Evolutionary conservation across 2,329 filamentous ascomycete genomes (phyloP).

Genomic region (Ophiostoma montium): DNA sequence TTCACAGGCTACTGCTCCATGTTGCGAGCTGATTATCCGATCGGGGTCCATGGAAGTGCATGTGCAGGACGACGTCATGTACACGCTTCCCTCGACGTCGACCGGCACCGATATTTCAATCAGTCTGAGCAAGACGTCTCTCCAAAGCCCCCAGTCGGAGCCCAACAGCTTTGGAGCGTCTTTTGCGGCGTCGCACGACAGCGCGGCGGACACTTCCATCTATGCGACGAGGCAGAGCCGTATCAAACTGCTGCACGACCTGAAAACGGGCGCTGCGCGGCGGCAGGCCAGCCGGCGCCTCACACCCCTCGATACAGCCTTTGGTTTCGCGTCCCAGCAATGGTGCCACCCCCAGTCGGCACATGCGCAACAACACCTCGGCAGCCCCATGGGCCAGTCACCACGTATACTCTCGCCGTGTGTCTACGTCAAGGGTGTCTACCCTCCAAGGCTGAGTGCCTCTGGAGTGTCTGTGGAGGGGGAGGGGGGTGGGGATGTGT

Average conservation of each 20-base stretch:
- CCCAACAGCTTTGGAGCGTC: not conserved
- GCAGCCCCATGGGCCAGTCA: slow-evolving; percentile 2
- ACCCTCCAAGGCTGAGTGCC: not conserved
- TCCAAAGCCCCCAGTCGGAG: slow-evolving; percentile 4
- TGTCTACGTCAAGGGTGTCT: slow-evolving; percentile 11
- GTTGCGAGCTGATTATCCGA: too few relatives aligned
- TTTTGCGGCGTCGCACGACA: not conserved
- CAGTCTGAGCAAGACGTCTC: slow-evolving; percentile 6
- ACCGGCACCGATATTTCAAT: slow-evolving; percentile 6
- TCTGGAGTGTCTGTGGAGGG: not conserved
- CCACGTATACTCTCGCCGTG: slow-evolving; percentile 10
- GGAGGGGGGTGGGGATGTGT: not conserved
- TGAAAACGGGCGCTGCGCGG: too few relatives aligned
- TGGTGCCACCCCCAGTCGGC: not conserved
- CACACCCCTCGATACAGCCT: slow-evolving; percentile 7
- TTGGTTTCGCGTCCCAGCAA: not conserved
- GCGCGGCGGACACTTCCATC: not conserved
- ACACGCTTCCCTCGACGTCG: slow-evolving; percentile 9
- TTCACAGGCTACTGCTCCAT: not conserved
- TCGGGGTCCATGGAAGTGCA: too few relatives aligned
- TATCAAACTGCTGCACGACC: slow-evolving; percentile 9
- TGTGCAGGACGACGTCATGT: slow-evolving; percentile 1
- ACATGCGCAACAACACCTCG: not conserved
- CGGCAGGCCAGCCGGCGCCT: slow-evolving; percentile 1
- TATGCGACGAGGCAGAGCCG: slow-evolving; percentile 8